These are phyloP conservation scores for Ogataea paradorogensis DNA, from an alignment of 805 yeast species.

Conservation along the genomic window DNA sequence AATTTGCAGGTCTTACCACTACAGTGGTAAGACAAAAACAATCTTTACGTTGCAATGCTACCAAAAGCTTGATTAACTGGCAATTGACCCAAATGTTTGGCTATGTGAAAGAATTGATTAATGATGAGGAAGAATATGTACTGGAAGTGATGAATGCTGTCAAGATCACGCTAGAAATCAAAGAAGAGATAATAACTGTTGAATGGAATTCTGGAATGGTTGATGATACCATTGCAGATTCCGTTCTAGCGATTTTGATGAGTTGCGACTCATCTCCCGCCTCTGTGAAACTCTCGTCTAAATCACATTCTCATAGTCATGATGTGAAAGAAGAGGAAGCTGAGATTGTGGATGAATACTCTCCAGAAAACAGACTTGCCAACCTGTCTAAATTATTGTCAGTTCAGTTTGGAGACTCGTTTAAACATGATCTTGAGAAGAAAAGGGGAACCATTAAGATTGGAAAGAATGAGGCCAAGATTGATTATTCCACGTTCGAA, in stretches of 20 bases:
- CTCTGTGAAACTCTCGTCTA: slow-evolving; percentile 82
- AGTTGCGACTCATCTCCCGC: slow-evolving; percentile 95
- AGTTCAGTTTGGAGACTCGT: slow-evolving; percentile 87
- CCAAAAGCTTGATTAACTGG: slow-evolving; percentile 77
- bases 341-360: slow-evolving; percentile 19
- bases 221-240: slow-evolving; percentile 92
- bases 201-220: slow-evolving; percentile 90
- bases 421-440: slow-evolving; percentile 40
- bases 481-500: slow-evolving; percentile 60
- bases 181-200: slow-evolving; percentile 52
- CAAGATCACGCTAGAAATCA: slow-evolving; percentile 44
- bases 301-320: slow-evolving; percentile 39
- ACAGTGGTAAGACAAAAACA: slow-evolving; percentile 83
- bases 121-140: slow-evolving; percentile 48
- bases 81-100: slow-evolving; percentile 97
- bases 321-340: slow-evolving; percentile 15
- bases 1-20: slow-evolving; percentile 81
- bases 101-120: slow-evolving; percentile 58
- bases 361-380: slow-evolving; percentile 39
- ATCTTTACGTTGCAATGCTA: slow-evolving; percentile 73
- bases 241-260: slow-evolving; percentile 83
- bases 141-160: slow-evolving; percentile 65
- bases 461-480: slow-evolving; percentile 71
- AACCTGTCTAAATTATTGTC: slow-evolving; percentile 61
- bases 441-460: slow-evolving; percentile 60